Percentiles rank a stretch among this genome's conserved stretches.
These are phyloP conservation scores for Alternaria gaisen DNA, from an alignment of 2,329 filamentous ascomycete species.

Conservation along the genomic window DNA sequence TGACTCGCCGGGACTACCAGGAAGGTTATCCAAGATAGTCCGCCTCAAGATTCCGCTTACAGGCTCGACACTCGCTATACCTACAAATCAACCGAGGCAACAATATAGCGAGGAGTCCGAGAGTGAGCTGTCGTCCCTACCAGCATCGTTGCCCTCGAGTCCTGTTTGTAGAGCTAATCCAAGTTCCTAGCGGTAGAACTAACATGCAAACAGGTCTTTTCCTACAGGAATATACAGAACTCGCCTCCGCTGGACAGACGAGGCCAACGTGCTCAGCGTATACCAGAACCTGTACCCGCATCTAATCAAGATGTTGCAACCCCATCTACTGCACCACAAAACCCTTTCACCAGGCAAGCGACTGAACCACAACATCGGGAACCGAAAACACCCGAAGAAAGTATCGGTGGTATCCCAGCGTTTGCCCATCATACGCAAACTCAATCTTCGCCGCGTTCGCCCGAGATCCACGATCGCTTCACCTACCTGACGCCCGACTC, in stretches of 20 bases:
- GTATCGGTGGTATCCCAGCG: neutral
- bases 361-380: neutral
- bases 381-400: neutral
- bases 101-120: neutral
- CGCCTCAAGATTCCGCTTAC: neutral
- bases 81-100: neutral
- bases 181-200: neutral
- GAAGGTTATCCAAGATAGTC: neutral
- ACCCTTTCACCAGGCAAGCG: neutral
- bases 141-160: neutral
- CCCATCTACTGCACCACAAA: neutral
- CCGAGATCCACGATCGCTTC: neutral
- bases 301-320: conserved; percentile 2
- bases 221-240: neutral
- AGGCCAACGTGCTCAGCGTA: conserved; percentile 6
- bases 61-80: neutral
- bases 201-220: neutral
- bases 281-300: neutral
- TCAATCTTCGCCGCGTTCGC: neutral
- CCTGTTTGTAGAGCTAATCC: neutral
- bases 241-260: neutral
- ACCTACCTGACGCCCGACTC: conserved; percentile 9
- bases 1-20: neutral
- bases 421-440: neutral
- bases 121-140: neutral